Evolutionary conservation across 2,329 filamentous ascomycete species (phyloP).

Genomic region (Sporothrix pseudoabietina): DNA sequence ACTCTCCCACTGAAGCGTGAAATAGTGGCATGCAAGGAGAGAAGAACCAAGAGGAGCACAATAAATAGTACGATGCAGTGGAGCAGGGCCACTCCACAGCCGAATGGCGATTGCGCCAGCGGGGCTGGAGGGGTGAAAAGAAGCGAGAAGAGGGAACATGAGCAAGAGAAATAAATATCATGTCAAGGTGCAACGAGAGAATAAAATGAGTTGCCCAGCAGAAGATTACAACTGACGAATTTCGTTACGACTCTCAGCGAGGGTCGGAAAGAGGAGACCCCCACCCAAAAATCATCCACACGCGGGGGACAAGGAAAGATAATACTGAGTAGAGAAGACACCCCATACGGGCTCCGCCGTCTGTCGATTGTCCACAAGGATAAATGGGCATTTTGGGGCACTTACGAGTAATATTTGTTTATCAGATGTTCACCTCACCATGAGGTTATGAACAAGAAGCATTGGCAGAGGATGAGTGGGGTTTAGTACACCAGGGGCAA

Average conservation of each 20-base stretch:
- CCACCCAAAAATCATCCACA: conserved; percentile 15
- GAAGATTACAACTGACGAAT: background rate
- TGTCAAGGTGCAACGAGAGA: background rate
- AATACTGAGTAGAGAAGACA: background rate
- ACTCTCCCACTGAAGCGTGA: background rate
- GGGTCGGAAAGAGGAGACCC: conserved; percentile 5
- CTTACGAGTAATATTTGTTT: background rate
- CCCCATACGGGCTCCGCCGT: conserved; percentile 25
- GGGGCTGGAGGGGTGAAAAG: conserved; percentile 2
- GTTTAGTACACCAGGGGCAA: background rate
- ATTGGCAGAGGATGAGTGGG: background rate
- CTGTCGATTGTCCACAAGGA: background rate
- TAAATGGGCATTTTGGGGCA: background rate
- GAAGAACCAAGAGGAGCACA: background rate
- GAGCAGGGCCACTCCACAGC: conserved; percentile 12
- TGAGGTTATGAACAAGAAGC: background rate
- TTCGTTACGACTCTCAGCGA: background rate
- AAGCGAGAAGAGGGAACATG: background rate
- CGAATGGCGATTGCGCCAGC: conserved; percentile 1
- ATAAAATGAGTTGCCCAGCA: background rate
- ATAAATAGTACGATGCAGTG: conserved; percentile 9
- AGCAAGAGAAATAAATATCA: background rate
- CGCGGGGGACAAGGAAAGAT: background rate
- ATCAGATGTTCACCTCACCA: conserved; percentile 6
- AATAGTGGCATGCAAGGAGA: conserved; percentile 15